Evolutionary conservation across 306 rosid species (phyloP).

Genomic region (Citrullus mucosospermus): DNA sequence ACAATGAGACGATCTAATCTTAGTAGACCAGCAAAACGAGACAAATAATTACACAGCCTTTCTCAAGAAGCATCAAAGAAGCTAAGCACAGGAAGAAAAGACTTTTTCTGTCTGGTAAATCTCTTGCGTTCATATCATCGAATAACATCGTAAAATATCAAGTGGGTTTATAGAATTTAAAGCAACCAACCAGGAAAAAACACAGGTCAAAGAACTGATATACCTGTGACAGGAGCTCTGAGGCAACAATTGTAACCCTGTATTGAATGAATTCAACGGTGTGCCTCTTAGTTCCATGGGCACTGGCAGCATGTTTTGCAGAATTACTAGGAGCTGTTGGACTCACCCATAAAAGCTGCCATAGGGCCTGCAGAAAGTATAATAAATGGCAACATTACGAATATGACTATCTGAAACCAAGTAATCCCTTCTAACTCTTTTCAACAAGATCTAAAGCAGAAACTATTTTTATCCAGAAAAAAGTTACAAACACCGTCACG

Average conservation of each 20-base stretch:
- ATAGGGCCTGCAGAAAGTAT: slow-evolving; percentile 61
- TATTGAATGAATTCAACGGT: slow-evolving; percentile 64
- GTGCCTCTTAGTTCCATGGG: slow-evolving; percentile 39
- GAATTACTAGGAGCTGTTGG: slow-evolving; percentile 43
- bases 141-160: neutral
- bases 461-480: neutral
- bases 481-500: neutral
- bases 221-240: slow-evolving; percentile 96
- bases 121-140: slow-evolving; percentile 6
- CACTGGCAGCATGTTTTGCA: slow-evolving; percentile 23
- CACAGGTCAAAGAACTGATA: slow-evolving; percentile 7
- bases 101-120: neutral
- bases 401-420: neutral
- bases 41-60: neutral
- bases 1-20: slow-evolving; percentile 11
- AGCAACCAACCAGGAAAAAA: neutral
- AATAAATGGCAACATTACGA: neutral
- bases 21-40: neutral
- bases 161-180: slow-evolving; percentile 3
- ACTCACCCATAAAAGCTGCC: slow-evolving; percentile 94
- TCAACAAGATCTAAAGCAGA: neutral
- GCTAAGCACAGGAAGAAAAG: neutral
- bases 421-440: neutral
- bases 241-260: slow-evolving; percentile 70
- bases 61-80: neutral